Conservation (phyloP, 352 stramenopile species). For the Blastocystis sp. region DNA sequence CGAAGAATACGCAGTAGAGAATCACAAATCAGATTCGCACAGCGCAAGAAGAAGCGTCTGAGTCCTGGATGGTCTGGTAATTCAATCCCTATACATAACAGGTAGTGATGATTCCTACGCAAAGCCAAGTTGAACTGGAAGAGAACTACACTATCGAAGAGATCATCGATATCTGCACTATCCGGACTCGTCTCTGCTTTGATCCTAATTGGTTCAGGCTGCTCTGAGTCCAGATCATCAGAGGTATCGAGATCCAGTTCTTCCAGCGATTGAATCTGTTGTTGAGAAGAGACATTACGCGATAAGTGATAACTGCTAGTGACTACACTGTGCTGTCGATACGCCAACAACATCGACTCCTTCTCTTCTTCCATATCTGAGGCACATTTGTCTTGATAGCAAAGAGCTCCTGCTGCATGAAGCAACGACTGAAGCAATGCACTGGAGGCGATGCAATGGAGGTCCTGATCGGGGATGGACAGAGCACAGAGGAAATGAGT, state of each 20-base stretch:
- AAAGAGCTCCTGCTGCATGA: neutral
- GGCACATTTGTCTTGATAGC: neutral
- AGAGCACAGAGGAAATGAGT: slow-evolving; percentile 1
- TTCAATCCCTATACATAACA: neutral
- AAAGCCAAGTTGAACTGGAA: neutral
- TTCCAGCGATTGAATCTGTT: too few species aligned
- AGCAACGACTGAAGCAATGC: neutral
- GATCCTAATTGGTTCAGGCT: too few species aligned
- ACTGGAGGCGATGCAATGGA: neutral
- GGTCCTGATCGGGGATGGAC: neutral
- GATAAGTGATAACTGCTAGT: too few species aligned
- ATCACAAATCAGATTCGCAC: neutral
- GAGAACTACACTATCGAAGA: neutral
- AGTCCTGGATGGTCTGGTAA: neutral
- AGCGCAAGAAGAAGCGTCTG: neutral
- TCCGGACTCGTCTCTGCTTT: neutral
- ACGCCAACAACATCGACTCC: neutral
- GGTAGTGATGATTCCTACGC: neutral
- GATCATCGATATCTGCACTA: neutral
- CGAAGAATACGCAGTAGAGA: slow-evolving; percentile 8
- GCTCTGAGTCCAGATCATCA: too few species aligned
- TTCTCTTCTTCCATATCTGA: neutral
- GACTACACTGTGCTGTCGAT: neutral
- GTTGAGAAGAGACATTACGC: too few species aligned
- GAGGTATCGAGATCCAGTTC: too few species aligned